phyloP scores from a whole-genome alignment of 2,329 filamentous ascomycete genomes.

The Pseudovirgaria hyperparasitica region DNA sequence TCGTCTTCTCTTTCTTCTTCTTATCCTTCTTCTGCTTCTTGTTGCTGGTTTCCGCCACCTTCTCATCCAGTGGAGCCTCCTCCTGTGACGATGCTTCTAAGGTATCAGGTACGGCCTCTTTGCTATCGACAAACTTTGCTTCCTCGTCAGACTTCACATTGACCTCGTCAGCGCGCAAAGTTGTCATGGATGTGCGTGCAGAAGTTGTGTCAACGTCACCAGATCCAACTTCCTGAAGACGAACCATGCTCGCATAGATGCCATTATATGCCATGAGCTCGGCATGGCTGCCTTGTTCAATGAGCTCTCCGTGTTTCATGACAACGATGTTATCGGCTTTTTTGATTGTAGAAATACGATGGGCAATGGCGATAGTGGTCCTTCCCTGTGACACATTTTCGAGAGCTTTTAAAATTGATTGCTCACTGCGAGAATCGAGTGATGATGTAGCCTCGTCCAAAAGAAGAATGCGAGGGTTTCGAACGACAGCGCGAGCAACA shows the following conservation, averaged over 20 bases:
- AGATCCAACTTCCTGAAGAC: conserved; percentile 26
- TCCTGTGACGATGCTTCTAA: no score
- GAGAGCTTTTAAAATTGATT: conserved; percentile 36
- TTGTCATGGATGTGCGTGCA: conserved; percentile 6
- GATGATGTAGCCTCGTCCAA: conserved; percentile 51
- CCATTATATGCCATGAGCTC: conserved; percentile 22
- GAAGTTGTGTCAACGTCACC: conserved; percentile 4
- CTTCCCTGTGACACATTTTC: conserved; percentile 19
- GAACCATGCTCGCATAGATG: conserved; percentile 37
- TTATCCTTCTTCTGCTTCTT: conserved; percentile 1
- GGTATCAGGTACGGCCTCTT: no score
- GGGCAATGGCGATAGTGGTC: conserved; percentile 26
- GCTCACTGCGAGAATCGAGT: conserved; percentile 46
- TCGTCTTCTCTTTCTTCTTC: conserved; percentile 4
- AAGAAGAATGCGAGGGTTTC: conserved; percentile 44
- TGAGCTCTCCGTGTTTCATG: conserved; percentile 22
- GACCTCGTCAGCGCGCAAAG: conserved; percentile 8
- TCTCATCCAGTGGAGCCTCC: no score
- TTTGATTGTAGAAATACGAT: conserved; percentile 24
- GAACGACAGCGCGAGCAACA: conserved; percentile 42
- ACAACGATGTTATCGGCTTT: conserved; percentile 25
- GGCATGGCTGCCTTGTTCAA: conserved; percentile 24
- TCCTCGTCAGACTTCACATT: conserved; percentile 14
- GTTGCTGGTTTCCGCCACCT: neutral
- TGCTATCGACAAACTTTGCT: no score